These are phyloP conservation scores for Handroanthus guayacan DNA, from an alignment of 257 asterid species.

Conservation along the genomic window DNA sequence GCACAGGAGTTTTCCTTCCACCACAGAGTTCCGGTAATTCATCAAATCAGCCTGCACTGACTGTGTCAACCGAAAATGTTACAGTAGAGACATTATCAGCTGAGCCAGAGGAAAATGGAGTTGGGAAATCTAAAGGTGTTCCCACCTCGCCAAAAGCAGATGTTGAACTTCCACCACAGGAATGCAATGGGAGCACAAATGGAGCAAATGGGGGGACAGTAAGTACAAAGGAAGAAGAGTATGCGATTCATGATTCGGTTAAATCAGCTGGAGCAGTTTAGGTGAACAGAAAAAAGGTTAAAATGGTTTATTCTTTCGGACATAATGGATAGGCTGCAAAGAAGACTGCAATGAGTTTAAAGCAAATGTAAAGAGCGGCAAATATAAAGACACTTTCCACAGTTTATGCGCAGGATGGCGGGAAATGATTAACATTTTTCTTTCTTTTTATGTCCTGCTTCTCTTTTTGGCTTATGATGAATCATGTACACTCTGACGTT, in stretches of 20 bases:
- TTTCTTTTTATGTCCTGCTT: background rate
- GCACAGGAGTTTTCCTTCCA: constrained; percentile 93
- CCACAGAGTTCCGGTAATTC: constrained; percentile 60
- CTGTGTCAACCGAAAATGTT: constrained; percentile 37
- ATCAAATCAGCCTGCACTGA: constrained; percentile 44
- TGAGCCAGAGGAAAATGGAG: constrained; percentile 38
- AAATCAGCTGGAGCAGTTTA: constrained; percentile 38
- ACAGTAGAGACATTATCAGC: constrained; percentile 30
- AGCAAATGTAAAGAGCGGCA: constrained; percentile 72
- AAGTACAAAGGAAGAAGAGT: constrained; percentile 44
- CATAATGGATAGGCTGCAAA: constrained; percentile 41
- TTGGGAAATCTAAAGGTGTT: constrained; percentile 39
- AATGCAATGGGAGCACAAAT: constrained; percentile 51
- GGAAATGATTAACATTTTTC: constrained; percentile 24
- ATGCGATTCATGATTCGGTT: constrained; percentile 32
- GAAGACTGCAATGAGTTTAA: constrained; percentile 50
- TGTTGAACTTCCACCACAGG: constrained; percentile 32
- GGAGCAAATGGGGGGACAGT: constrained; percentile 31
- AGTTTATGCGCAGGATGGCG: constrained; percentile 32
- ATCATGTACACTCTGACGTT: constrained; percentile 21
- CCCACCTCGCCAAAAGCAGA: constrained; percentile 31
- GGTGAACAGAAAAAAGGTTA: constrained; percentile 27
- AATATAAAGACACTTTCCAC: constrained; percentile 35
- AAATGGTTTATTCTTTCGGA: constrained; percentile 20
- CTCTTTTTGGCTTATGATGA: constrained; percentile 26